Evolutionary conservation across 495 filamentous ascomycete genomes (phyloP), one percentile per base, ranked within the genome.

Genomic region (Aspergillus taichungensis): DNA sequence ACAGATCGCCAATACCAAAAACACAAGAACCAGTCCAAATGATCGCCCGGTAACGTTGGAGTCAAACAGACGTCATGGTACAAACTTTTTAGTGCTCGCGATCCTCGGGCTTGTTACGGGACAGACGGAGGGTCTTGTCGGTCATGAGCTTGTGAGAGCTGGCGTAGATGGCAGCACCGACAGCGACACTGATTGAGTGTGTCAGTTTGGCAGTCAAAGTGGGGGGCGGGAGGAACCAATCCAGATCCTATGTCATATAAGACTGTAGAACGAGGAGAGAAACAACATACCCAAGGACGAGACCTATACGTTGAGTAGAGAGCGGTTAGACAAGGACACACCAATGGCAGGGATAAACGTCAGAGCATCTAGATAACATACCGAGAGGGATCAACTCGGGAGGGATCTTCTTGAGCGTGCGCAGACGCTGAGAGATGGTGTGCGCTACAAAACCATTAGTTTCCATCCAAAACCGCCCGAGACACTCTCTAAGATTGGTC

Each of bases 351-450:
- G 34, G 40, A 43, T 18, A 27, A 29, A 13, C 13, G 24, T 37
- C 31, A 13, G 34, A 36, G 8, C 55, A 40, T 44, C 6, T 12
- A 12, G 34, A 38, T 13, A 45, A 73, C 81, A 64, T 83, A 95
- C 90, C 88, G 53, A 99, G 80, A 55, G 92, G 92, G 58, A 91
- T 80, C 79, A 99, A 76, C 76, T 99, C 92, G 40, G 90, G 81
- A 48, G 92, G 92, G 60, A 95, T 81, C 72, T 79, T 80, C 78
- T 85, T 88, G 48, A 96, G 69, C 51, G 75, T 78, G 56, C 92
- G 83, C 49, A 99, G 74, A 55, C 94, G 85, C 73, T 99, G 92
- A 37, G 92, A 96, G 70, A 99, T 83, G 47, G 92, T 97, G 74
- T 97, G 92, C 62, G 87, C 92, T 98, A 56, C 30, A 52, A 24